phyloP scores from a whole-genome alignment of 2,329 filamentous ascomycete genomes.

The Chaetoscypha palmicola region DNA sequence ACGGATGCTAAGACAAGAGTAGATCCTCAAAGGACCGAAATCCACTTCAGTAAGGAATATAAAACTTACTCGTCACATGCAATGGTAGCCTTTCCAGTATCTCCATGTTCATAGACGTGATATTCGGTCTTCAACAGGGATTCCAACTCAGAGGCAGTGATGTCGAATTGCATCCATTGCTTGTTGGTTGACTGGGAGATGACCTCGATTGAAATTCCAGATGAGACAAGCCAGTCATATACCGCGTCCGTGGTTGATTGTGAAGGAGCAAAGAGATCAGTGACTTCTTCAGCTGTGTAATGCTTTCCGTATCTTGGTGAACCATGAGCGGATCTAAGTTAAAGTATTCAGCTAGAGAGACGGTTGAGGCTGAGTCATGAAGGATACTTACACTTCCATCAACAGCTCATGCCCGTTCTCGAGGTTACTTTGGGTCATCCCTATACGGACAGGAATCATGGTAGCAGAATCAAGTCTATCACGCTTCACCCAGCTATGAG shows the following conservation, averaged over 20 bases:
- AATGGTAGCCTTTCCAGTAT: slow-evolving; percentile 38
- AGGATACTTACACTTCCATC: slow-evolving; percentile 31
- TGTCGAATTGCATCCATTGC: slow-evolving; percentile 30
- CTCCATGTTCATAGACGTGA: slow-evolving; percentile 36
- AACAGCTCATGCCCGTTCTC: slow-evolving; percentile 37
- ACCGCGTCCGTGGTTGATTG: slow-evolving; percentile 43
- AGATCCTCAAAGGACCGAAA: too few relatives aligned
- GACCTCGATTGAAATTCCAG: slow-evolving; percentile 43
- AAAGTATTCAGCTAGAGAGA: not conserved
- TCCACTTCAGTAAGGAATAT: too few relatives aligned
- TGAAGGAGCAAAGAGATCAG: slow-evolving; percentile 37
- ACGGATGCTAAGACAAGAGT: too few relatives aligned
- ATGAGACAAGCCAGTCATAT: slow-evolving; percentile 43
- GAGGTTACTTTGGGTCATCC: slow-evolving; percentile 40
- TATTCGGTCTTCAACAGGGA: slow-evolving; percentile 45
- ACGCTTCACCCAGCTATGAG: slow-evolving; percentile 18
- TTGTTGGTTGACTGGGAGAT: slow-evolving; percentile 39
- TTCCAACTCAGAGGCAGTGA: slow-evolving; percentile 36
- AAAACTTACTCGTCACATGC: slow-evolving; percentile 23
- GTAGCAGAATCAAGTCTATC: slow-evolving; percentile 10
- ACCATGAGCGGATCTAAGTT: slow-evolving; percentile 32
- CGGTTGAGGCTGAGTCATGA: not conserved
- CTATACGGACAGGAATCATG: slow-evolving; percentile 30
- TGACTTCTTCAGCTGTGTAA: slow-evolving; percentile 35
- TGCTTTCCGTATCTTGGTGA: slow-evolving; percentile 41